Base-by-base conservation (phyloP, 2,329 filamentous ascomycete species). In the Chaetomium sp. region DNA sequence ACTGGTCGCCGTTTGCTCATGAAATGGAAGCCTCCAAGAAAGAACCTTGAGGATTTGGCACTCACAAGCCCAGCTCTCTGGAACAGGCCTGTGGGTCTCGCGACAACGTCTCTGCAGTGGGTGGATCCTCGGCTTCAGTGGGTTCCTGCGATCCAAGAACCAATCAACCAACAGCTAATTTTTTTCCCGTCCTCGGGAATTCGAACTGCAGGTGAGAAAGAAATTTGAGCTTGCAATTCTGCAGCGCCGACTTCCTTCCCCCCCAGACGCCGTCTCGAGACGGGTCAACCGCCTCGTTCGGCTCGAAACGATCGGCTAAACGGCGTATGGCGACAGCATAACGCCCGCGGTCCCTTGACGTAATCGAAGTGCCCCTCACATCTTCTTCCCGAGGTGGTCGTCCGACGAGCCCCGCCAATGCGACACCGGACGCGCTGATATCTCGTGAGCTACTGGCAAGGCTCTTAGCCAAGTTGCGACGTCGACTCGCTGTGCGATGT, bases 401-500 rank as follows among this genome's bases (percentile, higher is more conserved):
- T 27, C 19, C n/a, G 14, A 34, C 42, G 34, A 52, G 6, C 7
- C 40, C 33, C 47, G 56, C 54, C 54, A 48, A 62, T 62, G 60
- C 59, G 53, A 51, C 27, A 47, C 54, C 56, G 55, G 51, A 58
- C 55, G 59, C 47, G 52, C 36, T 60, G 19, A 59, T 44, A 48
- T 42, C 52, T 53, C 41, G 54, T 53, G 54, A 61, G 57, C 57
- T 52, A 52, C 57, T 55, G 49, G 51, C 59, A 55, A 60, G 52
- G 55, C 49, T 53, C 53, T 56, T 52, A 41, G 42, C 47, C 55
- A 56, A 45, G 51, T 38, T 56, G 55, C 57, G 53, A 50, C 57
- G 55, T 54, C 60, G 56, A 43, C 51, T 9, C 38, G 37, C 53
- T 50, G 37, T 66, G 64, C 63, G 66, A 67, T 67, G 67, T 55